These are phyloP conservation scores for Talaromyces funiculosus DNA, from an alignment of 2,329 filamentous ascomycete species.

Conservation along the genomic window DNA sequence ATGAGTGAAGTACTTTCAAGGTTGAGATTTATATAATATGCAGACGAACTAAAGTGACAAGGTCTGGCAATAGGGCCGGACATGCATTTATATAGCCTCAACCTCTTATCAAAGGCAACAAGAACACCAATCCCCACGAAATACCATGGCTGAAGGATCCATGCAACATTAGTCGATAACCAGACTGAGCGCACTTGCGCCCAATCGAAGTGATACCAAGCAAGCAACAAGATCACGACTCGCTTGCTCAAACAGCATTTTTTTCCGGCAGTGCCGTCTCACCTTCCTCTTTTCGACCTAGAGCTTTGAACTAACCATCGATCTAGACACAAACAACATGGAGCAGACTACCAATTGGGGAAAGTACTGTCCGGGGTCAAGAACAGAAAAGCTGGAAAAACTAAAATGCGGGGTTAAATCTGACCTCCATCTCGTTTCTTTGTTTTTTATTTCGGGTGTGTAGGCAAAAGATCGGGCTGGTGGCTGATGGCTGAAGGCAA, in stretches of 20 bases:
- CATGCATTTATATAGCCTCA: not conserved
- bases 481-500: not conserved
- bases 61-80: not conserved
- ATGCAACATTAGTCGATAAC: not conserved
- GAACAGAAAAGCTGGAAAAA: not conserved
- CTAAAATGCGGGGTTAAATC: not conserved
- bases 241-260: not conserved
- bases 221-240: not conserved
- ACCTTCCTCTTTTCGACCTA: conserved; percentile 3
- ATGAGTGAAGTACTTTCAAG: not conserved
- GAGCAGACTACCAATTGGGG: not conserved
- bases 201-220: not conserved
- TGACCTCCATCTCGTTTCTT: not conserved
- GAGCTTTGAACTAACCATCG: not conserved
- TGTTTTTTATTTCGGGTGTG: not conserved
- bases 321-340: conserved; percentile 1
- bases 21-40: no score
- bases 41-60: not conserved
- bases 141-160: not conserved
- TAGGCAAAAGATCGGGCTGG: not conserved
- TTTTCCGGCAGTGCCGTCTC: not conserved
- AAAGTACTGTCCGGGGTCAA: conserved; percentile 2
- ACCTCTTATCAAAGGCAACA: not conserved
- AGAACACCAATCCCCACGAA: not conserved
- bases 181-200: not conserved